Percentiles rank a stretch among this genome's conserved stretches.
Conservation (phyloP, 805 yeast genomes). For the Saccharomycopsis vini region DNA sequence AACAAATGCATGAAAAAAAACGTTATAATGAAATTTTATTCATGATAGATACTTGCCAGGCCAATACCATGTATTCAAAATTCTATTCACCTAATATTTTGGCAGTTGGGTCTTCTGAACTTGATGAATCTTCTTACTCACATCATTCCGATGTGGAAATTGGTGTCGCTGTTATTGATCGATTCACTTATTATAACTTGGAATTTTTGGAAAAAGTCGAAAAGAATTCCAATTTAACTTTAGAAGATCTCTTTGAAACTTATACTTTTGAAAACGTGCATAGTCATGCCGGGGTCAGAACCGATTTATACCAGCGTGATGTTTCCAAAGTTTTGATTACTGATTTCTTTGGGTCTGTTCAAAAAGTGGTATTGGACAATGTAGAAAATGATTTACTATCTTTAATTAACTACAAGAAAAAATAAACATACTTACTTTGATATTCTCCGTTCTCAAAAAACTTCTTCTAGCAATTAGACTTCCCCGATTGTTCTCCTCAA, state of each 20-base stretch:
- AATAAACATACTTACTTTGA: neutral
- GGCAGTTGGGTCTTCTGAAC: conserved; percentile 83
- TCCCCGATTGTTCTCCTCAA: no score
- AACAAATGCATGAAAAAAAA: conserved; percentile 92
- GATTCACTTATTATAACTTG: conserved; percentile 87
- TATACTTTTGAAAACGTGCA: conserved; percentile 82
- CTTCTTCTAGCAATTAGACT: no score
- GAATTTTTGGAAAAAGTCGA: conserved; percentile 80
- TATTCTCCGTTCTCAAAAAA: no score
- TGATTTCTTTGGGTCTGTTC: conserved; percentile 91
- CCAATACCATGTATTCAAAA: conserved; percentile 92
- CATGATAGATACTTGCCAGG: conserved; percentile 99
- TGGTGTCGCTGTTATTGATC: conserved; percentile 95
- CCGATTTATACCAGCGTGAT: conserved; percentile 65
- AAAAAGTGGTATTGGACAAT: conserved; percentile 60
- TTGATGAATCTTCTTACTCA: conserved; percentile 87
- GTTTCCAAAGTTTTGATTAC: conserved; percentile 66
- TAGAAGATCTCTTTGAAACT: conserved; percentile 76
- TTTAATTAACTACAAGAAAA: conserved; percentile 18
- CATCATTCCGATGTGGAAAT: conserved; percentile 93
- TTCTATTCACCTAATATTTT: conserved; percentile 87
- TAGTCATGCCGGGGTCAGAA: conserved; percentile 87
- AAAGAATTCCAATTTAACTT: conserved; percentile 62
- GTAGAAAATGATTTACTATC: conserved; percentile 41
- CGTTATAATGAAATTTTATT: conserved; percentile 92